phyloP scores from a whole-genome alignment of 139 green algal species.

The Diplosphaera chodatii region DNA sequence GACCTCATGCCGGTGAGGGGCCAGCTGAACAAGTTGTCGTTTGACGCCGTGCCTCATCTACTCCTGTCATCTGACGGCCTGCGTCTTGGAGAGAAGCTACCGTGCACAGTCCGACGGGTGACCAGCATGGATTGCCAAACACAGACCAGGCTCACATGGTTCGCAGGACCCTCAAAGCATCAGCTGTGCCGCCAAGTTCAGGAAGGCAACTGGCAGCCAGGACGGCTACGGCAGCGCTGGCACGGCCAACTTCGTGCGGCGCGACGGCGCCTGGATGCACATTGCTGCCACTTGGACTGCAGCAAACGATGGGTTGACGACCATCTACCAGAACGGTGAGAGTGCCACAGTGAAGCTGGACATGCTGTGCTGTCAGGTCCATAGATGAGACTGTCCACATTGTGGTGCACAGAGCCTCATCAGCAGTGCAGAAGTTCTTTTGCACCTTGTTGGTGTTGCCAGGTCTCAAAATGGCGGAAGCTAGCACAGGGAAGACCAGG shows the following conservation, averaged over 20 bases:
- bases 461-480: constrained; percentile 14
- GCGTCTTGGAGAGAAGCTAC: too few relatives aligned
- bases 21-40: background rate
- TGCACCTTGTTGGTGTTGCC: background rate
- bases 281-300: constrained; percentile 76
- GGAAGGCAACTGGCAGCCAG: background rate
- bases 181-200: constrained; percentile 52
- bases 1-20: background rate
- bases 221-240: background rate
- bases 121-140: too few relatives aligned
- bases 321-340: constrained; percentile 77
- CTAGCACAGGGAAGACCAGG: constrained; percentile 44
- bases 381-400: too few relatives aligned
- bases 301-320: constrained; percentile 51
- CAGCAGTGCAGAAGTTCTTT: background rate
- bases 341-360: too few relatives aligned
- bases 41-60: too few relatives aligned
- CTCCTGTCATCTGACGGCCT: too few relatives aligned
- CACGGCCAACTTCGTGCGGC: constrained; percentile 46
- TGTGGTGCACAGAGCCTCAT: background rate
- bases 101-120: too few relatives aligned
- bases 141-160: too few relatives aligned
- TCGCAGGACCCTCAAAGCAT: constrained; percentile 48
- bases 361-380: too few relatives aligned
- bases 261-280: constrained; percentile 72